Evolutionary conservation across 805 yeast species (phyloP), one percentile per base, ranked within the genome.

Genomic region (Yarrowia sp.): DNA sequence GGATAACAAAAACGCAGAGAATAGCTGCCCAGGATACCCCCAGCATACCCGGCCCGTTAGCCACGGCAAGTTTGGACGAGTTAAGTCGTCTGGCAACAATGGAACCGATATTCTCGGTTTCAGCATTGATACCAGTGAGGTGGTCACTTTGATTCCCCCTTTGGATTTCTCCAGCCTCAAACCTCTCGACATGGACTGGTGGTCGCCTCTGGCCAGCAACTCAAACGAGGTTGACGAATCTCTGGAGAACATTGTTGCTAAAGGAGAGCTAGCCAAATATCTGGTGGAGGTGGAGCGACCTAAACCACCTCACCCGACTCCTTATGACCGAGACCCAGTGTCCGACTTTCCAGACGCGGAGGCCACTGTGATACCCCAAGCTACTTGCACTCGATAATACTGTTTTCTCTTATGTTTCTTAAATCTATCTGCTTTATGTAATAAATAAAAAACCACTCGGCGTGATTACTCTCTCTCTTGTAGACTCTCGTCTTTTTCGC

Each of bases 1-100:
- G 58, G 58, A 48, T n/a, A 48, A 35, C 32, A 18, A 18, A 5
- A 51, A 51, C 58, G 28, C 28, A 22, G 58, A 51, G 41, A 51
- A 51, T 17, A 51, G 43, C 58, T 51, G 58, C 32, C 58, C 58
- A 1, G 58, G 58, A 51, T 51, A 51, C 58, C 58, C 43, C 58
- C 42, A 38, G 14, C 42, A 38, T 38, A 38, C 42, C 14, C 43
- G 58, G 13, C 58, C 58, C 6, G 43, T 38, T 33, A 51, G 58
- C 43, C 58, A 51, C 13, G 58, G 58, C 33, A 51, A 51, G 43
- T 51, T 51, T 36, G 58, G 43, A 15, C 43, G 58, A 3, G 13
- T 15, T 14, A 51, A 51, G 43, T 51, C 58, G 35, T 51, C 58
- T 14, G 58, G 58, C n/a, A 51, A 51, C 33, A 51, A 51, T 8